These are phyloP conservation scores for Phytomonas sp. DNA, from an alignment of 208 protist genomes.

Conservation along the genomic window DNA sequence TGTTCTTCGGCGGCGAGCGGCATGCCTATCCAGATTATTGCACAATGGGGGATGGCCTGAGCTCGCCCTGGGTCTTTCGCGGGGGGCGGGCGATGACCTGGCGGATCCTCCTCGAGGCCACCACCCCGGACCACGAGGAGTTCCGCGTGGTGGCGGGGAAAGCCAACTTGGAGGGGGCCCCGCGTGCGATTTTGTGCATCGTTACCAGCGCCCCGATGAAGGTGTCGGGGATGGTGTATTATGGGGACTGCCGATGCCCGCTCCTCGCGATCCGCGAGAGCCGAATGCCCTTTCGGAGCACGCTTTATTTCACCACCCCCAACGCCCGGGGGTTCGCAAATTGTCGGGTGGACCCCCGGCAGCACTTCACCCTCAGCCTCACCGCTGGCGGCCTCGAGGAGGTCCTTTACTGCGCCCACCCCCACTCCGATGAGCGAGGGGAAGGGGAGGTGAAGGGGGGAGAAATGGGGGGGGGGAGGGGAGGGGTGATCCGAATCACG, in stretches of 20 bases:
- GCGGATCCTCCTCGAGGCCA: conserved; percentile 46
- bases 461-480: too few species aligned
- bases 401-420: neutral
- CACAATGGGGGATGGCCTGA: conserved; percentile 29
- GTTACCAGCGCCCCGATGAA: conserved; percentile 33
- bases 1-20: conserved; percentile 40
- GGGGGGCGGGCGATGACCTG: conserved; percentile 45
- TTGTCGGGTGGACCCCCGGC: conserved; percentile 25
- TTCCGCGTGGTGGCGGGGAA: conserved; percentile 34
- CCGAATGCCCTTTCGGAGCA: conserved; percentile 62
- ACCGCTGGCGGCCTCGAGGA: conserved; percentile 9
- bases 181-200: conserved; percentile 38
- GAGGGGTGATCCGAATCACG: too few species aligned
- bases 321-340: conserved; percentile 45
- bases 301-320: conserved; percentile 45
- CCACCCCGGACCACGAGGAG: conserved; percentile 41
- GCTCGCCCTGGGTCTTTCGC: conserved; percentile 57
- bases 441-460: too few species aligned
- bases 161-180: conserved; percentile 5
- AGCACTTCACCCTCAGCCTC: conserved; percentile 23
- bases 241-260: conserved; percentile 41
- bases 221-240: conserved; percentile 47
- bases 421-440: neutral
- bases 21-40: conserved; percentile 72
- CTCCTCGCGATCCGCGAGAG: conserved; percentile 57